These are phyloP conservation scores for Mollisia scopiformis DNA, from an alignment of 2,329 filamentous ascomycete species.

Conservation along the genomic window DNA sequence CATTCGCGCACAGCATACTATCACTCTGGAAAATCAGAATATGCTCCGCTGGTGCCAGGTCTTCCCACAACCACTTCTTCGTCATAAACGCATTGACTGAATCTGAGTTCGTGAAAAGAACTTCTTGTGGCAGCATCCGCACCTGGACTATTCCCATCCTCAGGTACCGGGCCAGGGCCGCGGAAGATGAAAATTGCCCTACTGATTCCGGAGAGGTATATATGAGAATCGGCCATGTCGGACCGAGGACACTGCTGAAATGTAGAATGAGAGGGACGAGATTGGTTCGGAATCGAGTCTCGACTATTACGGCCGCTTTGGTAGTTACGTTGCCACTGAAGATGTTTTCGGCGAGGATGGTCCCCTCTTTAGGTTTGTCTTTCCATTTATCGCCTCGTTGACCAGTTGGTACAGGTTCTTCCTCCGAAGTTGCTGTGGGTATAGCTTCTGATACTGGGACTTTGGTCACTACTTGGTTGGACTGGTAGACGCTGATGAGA, in stretches of 20 bases:
- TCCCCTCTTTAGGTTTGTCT: neutral
- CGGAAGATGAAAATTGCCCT: slow-evolving; percentile 35
- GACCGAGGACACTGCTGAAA: slow-evolving; percentile 44
- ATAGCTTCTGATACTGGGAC: neutral
- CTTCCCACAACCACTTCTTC: slow-evolving; percentile 38
- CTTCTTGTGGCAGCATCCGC: slow-evolving; percentile 41
- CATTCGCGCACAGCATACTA: slow-evolving; percentile 39
- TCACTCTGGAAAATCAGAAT: slow-evolving; percentile 41
- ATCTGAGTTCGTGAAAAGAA: slow-evolving; percentile 38
- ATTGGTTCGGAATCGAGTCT: slow-evolving; percentile 38
- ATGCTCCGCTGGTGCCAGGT: slow-evolving; percentile 37
- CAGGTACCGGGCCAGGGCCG: slow-evolving; percentile 42
- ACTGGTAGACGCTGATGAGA: slow-evolving; percentile 22
- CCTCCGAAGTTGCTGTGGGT: neutral
- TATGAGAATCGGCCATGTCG: slow-evolving; percentile 47
- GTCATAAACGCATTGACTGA: slow-evolving; percentile 36
- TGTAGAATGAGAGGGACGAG: slow-evolving; percentile 44
- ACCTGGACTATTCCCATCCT: slow-evolving; percentile 40
- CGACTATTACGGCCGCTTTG: slow-evolving; percentile 43
- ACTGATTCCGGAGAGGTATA: slow-evolving; percentile 41
- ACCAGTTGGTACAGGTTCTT: neutral
- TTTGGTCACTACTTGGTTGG: neutral
- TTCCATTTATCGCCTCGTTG: neutral
- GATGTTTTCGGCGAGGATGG: slow-evolving; percentile 4
- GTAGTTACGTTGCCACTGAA: slow-evolving; percentile 29